Evolutionary conservation across 352 stramenopile species (phyloP).

Genomic region (Phytophthora sansomeana): DNA sequence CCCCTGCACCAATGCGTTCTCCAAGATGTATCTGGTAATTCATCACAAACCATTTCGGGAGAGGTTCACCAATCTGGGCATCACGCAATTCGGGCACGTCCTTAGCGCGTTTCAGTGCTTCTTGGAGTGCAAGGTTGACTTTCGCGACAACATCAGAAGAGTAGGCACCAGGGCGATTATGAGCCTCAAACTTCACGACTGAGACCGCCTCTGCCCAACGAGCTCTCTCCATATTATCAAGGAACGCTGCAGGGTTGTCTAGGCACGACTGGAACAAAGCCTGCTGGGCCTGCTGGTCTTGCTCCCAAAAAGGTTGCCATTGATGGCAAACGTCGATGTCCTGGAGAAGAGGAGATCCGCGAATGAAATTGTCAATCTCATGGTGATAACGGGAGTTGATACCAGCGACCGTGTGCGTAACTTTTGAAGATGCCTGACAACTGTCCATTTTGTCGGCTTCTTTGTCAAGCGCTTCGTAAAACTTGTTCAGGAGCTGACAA

Average conservation of each 20-base stretch:
- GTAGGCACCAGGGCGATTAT: background rate
- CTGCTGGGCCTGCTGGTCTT: background rate
- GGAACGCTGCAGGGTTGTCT: background rate
- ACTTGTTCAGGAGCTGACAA: background rate
- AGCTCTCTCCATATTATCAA: background rate
- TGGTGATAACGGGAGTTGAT: background rate
- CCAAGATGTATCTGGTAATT: conserved; percentile 1
- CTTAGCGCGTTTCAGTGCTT: background rate
- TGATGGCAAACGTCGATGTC: background rate
- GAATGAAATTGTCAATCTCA: background rate
- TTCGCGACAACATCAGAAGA: background rate
- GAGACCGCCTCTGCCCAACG: background rate
- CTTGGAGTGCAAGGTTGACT: background rate
- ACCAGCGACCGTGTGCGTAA: background rate
- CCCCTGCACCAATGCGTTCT: background rate
- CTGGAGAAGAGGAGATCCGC: background rate
- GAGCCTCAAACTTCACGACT: background rate
- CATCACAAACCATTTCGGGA: background rate
- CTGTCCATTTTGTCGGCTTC: no score
- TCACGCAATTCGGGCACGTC: background rate
- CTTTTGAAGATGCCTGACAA: background rate
- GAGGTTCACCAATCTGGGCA: background rate
- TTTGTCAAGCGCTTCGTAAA: background rate
- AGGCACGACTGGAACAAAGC: background rate
- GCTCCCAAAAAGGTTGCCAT: background rate